Percentiles rank a stretch among this genome's conserved stretches.
Evolutionary conservation across 352 stramenopile genomes (phyloP).

Genomic region (Phytophthora citrophthora): DNA sequence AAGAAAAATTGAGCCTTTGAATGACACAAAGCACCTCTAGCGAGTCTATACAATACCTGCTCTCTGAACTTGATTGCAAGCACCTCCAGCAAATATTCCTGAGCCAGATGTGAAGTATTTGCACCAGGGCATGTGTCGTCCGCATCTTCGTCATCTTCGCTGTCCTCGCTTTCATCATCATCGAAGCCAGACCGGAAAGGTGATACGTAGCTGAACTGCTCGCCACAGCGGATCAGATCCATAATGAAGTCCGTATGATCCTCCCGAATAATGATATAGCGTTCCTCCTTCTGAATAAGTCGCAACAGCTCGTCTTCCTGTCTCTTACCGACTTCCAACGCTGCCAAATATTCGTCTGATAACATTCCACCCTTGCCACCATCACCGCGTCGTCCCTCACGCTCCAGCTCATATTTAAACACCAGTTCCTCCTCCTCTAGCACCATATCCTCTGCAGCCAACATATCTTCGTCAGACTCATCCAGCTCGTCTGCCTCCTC

Average conservation of each 20-base stretch:
- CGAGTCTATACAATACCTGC: constrained; percentile 43
- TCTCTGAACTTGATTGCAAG: constrained; percentile 83
- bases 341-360: constrained; percentile 70
- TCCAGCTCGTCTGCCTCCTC: constrained; percentile 41
- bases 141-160: constrained; percentile 63
- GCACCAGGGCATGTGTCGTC: constrained; percentile 77
- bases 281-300: constrained; percentile 81
- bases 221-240: constrained; percentile 78
- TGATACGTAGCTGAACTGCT: constrained; percentile 77
- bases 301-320: constrained; percentile 76
- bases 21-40: no score
- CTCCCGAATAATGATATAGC: constrained; percentile 86
- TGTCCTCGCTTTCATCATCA: constrained; percentile 49
- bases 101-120: constrained; percentile 77
- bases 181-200: constrained; percentile 47
- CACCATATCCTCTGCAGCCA: constrained; percentile 47
- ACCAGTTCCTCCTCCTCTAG: constrained; percentile 68
- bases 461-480: constrained; percentile 50
- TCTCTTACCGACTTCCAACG: constrained; percentile 66
- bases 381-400: constrained; percentile 36
- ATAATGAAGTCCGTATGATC: constrained; percentile 85
- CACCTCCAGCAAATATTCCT: constrained; percentile 82
- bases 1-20: neutral
- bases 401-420: constrained; percentile 79
- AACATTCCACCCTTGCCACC: constrained; percentile 41